Percentiles rank a stretch among this genome's conserved stretches.
Conservation (phyloP, 768 basidiomycete species). For the Serendipita sp. region DNA sequence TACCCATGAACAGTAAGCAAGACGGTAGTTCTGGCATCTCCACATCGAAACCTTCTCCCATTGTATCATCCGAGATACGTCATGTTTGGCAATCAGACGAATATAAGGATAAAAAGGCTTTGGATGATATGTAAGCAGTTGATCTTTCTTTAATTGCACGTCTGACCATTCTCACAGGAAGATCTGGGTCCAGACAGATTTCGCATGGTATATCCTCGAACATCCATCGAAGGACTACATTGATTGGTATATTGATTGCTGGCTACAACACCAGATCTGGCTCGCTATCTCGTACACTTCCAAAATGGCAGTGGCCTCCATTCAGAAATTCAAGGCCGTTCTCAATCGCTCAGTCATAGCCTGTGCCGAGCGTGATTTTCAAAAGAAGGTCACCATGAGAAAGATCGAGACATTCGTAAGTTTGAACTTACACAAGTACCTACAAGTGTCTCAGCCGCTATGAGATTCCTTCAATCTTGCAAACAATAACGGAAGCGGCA, state of each 20-base stretch:
- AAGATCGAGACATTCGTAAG: background rate
- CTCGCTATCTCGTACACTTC: background rate
- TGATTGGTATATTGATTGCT: background rate
- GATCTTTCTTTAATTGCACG: background rate
- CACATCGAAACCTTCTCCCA: background rate
- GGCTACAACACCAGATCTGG: background rate
- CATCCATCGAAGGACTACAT: background rate
- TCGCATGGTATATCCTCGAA: constrained; percentile 1
- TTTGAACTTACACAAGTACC: no score
- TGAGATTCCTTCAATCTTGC: no score
- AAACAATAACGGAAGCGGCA: no score
- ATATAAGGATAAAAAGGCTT: background rate
- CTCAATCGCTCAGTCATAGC: background rate
- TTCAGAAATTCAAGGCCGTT: background rate
- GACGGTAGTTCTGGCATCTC: background rate
- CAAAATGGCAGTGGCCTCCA: background rate
- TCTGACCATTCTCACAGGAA: background rate
- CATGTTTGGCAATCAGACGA: background rate
- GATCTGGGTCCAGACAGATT: background rate
- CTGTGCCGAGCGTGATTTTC: background rate
- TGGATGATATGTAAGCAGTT: background rate
- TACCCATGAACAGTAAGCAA: background rate
- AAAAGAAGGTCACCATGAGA: background rate
- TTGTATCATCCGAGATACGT: background rate
- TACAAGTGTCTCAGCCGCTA: no score